These are phyloP conservation scores for Nematocida sp. DNA, from an alignment of 371 early-diverging fungal species.

Conservation along the genomic window DNA sequence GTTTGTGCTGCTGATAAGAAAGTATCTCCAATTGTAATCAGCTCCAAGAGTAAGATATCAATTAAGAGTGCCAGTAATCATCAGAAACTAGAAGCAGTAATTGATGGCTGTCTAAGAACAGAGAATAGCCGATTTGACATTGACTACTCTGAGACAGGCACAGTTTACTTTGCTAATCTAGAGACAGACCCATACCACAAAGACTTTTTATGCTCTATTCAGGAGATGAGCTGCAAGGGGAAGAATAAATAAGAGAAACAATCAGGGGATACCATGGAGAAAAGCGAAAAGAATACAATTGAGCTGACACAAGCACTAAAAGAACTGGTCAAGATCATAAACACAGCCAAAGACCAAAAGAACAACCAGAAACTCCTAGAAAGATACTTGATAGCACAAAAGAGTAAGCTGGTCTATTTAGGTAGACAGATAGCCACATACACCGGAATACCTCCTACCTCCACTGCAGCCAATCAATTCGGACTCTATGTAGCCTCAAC, in stretches of 20 bases:
- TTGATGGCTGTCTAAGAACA: conserved; percentile 25
- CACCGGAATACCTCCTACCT: conserved; percentile 3
- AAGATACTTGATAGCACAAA: conserved; percentile 21
- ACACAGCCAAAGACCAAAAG: neutral
- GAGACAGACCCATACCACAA: neutral
- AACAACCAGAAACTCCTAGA: neutral
- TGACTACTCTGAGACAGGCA: neutral
- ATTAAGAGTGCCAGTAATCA: neutral
- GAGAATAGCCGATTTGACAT: neutral
- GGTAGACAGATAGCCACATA: conserved; percentile 6
- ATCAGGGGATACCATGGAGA: conserved; percentile 7
- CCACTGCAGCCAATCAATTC: conserved; percentile 10
- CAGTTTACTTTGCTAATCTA: conserved; percentile 13
- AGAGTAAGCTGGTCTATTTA: neutral
- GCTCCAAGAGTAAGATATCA: neutral
- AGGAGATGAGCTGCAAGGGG: neutral
- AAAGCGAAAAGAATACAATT: neutral
- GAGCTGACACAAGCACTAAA: neutral
- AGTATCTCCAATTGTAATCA: conserved; percentile 16
- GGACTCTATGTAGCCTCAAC: conserved; percentile 12
- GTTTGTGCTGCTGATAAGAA: conserved; percentile 37
- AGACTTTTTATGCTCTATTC: conserved; percentile 21
- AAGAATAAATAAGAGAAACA: neutral
- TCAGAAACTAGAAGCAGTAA: neutral
- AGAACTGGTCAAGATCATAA: conserved; percentile 2